Evolutionary conservation across 2,329 filamentous ascomycete genomes (phyloP), one percentile per base, ranked within the genome.

Genomic region (Cladosporium cucumerinum): DNA sequence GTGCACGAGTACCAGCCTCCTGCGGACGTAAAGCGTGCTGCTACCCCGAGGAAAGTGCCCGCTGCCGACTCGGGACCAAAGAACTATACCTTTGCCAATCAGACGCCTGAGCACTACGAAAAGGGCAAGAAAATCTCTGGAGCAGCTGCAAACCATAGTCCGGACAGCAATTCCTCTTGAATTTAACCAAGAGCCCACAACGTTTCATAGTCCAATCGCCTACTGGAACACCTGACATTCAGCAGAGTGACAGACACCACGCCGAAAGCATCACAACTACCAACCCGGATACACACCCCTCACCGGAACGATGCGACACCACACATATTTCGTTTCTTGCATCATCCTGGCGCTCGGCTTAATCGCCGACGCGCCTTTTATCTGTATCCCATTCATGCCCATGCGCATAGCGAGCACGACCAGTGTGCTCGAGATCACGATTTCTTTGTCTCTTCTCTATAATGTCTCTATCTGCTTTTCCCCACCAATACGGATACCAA

Each of bases 1-100:
- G 78, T 82, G 21, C 80, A 83, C 60, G 78, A 82, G 66, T 82
- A 82, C 69, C 77, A 73, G 32, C 80, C 81, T 25, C 80, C 81
- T 23, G 74, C 78, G 18, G 76, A 76, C n/a, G 67, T 75, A 5
- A 79, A 77, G 52, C 69, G 70, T 25, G 68, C 70, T n/a, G 68
- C 71, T 8, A 72, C 70, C 16, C 72, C 72, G 18, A 69, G 75
- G 5, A 75, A 73, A 65, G 49, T 55, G 16, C 51, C 51, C 11
- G n/a, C 46, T 16, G 70, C 69, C 57, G 69, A 69, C 14, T 57
- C 73, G 71, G 75, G 66, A 69, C 74, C 77, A 1, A 82, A 81
- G 72, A 80, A 75, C 65, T 83, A 80, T 68, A 79, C 80, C 18
- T 83, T 83, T 64, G 78, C 79, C 54, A 82, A 82, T 57, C 78